These are phyloP conservation scores for Globisporangium cystogenes DNA, from an alignment of 352 stramenopile species.

Conservation along the genomic window DNA sequence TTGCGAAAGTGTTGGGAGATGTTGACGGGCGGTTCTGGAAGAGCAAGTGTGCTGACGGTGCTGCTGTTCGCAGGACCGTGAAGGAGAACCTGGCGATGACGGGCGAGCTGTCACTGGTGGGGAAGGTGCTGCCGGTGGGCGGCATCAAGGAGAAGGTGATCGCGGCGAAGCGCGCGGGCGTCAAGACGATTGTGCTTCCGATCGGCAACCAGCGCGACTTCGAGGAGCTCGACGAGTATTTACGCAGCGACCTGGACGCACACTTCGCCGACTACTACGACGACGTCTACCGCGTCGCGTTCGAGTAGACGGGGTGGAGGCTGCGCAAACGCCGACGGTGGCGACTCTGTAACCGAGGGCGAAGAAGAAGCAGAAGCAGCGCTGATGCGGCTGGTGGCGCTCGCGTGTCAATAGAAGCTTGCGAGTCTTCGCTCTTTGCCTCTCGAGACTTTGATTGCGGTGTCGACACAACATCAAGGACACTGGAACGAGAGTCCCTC, in stretches of 20 bases:
- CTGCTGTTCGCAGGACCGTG: conserved; percentile 57
- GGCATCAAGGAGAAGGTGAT: conserved; percentile 99
- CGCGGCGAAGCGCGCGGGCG: conserved; percentile 93
- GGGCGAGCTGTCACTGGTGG: conserved; percentile 94
- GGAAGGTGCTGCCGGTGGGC: conserved; percentile 98
- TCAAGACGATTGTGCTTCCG: conserved; percentile 94
- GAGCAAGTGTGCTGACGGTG: too few relatives aligned
- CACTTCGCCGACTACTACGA: conserved; percentile 97
- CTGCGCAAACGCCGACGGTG: too few relatives aligned
- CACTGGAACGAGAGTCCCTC: too few relatives aligned
- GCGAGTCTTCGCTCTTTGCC: too few relatives aligned
- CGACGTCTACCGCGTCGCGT: conserved; percentile 94
- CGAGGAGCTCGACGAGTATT: conserved; percentile 96
- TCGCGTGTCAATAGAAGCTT: too few relatives aligned
- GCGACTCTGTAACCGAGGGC: too few relatives aligned
- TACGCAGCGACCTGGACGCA: conserved; percentile 94
- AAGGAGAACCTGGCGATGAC: conserved; percentile 98
- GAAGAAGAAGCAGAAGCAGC: too few relatives aligned
- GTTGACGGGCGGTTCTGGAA: too few relatives aligned
- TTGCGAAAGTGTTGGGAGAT: too few relatives aligned
- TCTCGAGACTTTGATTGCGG: too few relatives aligned
- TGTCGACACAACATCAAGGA: too few relatives aligned
- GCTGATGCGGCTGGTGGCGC: too few relatives aligned
- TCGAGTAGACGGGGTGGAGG: conserved; percentile 31
- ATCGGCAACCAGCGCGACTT: conserved; percentile 95